A percentile compares a stretch with the other conserved stretches of the same genome.
Conservation (phyloP, 768 basidiomycete species). For the Rhodotorula diobovata region DNA sequence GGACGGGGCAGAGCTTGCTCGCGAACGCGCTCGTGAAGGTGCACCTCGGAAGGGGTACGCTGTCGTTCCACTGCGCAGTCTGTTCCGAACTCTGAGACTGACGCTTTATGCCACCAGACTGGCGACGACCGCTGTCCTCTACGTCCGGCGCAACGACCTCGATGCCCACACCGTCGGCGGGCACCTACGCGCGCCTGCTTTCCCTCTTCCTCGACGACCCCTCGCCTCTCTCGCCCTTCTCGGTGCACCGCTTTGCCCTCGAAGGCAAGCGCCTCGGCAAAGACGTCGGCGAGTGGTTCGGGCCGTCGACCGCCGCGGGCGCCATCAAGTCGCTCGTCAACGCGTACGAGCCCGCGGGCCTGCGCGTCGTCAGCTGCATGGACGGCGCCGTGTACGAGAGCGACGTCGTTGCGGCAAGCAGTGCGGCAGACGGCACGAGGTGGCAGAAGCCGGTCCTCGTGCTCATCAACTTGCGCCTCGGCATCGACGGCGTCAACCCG, state of each 20-base stretch:
- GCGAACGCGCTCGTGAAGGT: conserved; percentile 72
- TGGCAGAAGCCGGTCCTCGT: conserved; percentile 85
- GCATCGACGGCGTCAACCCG: conserved; percentile 88
- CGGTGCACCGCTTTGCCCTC: conserved; percentile 91
- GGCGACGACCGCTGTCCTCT: conserved; percentile 68
- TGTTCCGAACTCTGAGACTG: background rate
- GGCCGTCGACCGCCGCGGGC: conserved; percentile 93
- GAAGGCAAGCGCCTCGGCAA: conserved; percentile 92
- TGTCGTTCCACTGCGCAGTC: conserved; percentile 3
- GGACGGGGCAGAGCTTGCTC: conserved; percentile 77
- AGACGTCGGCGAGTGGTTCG: conserved; percentile 96
- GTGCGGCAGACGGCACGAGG: conserved; percentile 35
- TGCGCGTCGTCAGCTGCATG: conserved; percentile 74
- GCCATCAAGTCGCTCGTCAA: conserved; percentile 83
- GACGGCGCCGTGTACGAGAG: conserved; percentile 78
- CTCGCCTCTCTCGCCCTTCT: conserved; percentile 75
- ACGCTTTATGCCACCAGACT: conserved; percentile 56
- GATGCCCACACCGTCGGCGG: conserved; percentile 46
- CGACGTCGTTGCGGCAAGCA: conserved; percentile 69
- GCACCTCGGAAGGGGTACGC: conserved; percentile 69
- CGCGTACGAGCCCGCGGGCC: conserved; percentile 69
- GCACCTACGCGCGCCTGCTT: conserved; percentile 81
- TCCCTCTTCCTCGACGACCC: conserved; percentile 96
- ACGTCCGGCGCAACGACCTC: conserved; percentile 42
- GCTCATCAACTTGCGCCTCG: conserved; percentile 77